These are phyloP conservation scores for Coemansia sp. DNA, from an alignment of 192 early-diverging fungal genomes.

Conservation along the genomic window DNA sequence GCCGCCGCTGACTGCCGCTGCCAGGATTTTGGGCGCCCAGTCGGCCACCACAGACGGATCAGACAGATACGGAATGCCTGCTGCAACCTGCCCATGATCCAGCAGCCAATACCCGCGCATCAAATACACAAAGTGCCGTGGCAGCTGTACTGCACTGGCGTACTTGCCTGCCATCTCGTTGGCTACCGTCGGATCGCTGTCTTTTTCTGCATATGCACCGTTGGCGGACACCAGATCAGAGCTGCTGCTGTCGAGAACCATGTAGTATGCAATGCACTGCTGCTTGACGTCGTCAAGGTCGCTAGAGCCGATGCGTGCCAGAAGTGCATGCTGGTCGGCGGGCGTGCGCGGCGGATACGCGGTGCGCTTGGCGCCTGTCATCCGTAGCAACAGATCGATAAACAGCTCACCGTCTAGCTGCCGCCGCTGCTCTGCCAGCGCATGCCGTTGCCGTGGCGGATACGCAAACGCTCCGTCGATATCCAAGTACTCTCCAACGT, in stretches of 20 bases:
- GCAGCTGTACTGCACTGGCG: conserved; percentile 26
- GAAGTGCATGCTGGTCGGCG: conserved; percentile 17
- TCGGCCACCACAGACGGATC: conserved; percentile 50
- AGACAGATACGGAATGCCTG: conserved; percentile 35
- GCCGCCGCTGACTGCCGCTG: conserved; percentile 20
- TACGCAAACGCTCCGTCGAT: conserved; percentile 25
- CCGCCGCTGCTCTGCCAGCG: conserved; percentile 34
- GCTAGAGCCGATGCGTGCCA: conserved; percentile 21
- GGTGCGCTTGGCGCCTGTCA: conserved; percentile 19
- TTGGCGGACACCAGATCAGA: conserved; percentile 3
- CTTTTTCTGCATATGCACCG: conserved; percentile 13
- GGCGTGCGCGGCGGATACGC: conserved; percentile 38
- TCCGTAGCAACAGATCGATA: conserved; percentile 40
- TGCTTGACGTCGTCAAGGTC: conserved; percentile 47
- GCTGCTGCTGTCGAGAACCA: conserved; percentile 30
- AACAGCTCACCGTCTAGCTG: conserved; percentile 47
- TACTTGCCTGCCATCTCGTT: conserved; percentile 22
- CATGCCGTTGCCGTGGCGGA: conserved; percentile 14
- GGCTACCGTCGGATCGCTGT: conserved; percentile 7
- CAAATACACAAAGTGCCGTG: conserved; percentile 45
- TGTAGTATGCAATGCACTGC: conserved; percentile 44
- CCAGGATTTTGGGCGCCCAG: conserved; percentile 46
- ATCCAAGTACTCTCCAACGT: conserved; percentile 11
- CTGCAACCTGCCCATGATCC: conserved; percentile 41
- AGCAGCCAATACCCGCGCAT: conserved; percentile 55